A percentile compares a stretch with the other conserved stretches of the same genome.
Evolutionary conservation across 331 rosid genomes (phyloP).

Genomic region (Pyrus hybrid): DNA sequence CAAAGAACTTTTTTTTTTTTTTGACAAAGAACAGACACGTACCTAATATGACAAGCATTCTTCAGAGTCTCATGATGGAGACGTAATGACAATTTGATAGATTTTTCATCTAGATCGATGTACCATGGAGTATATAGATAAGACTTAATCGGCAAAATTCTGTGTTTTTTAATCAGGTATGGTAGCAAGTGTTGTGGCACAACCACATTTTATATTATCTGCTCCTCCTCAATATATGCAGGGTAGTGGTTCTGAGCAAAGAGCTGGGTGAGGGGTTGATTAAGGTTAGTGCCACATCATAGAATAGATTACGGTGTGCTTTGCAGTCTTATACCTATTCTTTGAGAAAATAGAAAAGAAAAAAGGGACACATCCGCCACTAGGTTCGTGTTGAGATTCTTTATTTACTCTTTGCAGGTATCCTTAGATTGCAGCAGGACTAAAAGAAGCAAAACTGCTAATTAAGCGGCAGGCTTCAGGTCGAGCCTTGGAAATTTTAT

Average conservation of each 20-base stretch:
- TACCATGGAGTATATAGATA: constrained; percentile 1
- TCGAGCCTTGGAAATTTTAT: constrained; percentile 92
- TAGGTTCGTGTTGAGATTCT: not conserved
- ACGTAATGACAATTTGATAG: not conserved
- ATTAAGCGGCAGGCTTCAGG: constrained; percentile 90
- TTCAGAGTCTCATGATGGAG: not conserved
- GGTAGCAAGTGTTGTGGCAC: constrained; percentile 73
- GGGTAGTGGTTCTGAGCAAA: constrained; percentile 82
- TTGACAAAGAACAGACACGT: not conserved
- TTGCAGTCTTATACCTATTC: not conserved
- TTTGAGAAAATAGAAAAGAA: not conserved
- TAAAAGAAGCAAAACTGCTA: constrained; percentile 96
- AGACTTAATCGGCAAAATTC: not conserved
- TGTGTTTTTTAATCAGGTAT: constrained; percentile 45
- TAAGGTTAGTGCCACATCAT: constrained; percentile 42
- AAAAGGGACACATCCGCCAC: not conserved
- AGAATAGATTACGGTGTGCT: not conserved
- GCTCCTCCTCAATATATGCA: constrained; percentile 57
- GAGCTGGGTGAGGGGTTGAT: constrained; percentile 72
- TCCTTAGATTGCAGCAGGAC: constrained; percentile 97
- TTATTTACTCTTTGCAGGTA: constrained; percentile 38
- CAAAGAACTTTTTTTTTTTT: not conserved
- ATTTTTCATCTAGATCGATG: not conserved
- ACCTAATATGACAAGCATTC: not conserved
- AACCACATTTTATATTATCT: constrained; percentile 75